Evolutionary conservation across 257 asterid genomes (phyloP).

Genomic region (Rhazya stricta): DNA sequence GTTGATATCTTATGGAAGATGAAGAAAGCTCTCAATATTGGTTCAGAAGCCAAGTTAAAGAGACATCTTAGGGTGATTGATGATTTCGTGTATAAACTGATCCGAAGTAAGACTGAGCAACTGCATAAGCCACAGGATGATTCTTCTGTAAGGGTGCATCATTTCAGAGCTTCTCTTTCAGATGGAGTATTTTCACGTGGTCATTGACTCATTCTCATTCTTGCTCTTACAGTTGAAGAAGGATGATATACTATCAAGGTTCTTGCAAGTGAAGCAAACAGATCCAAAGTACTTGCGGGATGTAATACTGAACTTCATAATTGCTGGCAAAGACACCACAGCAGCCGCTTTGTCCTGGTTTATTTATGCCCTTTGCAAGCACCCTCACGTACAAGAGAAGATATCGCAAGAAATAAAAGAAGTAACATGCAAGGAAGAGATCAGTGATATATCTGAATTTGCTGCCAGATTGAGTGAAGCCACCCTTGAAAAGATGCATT

Average conservation of each 20-base stretch:
- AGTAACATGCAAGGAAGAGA: slow-evolving; percentile 19
- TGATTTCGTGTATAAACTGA: slow-evolving; percentile 39
- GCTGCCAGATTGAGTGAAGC: slow-evolving; percentile 31
- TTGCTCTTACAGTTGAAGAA: slow-evolving; percentile 29
- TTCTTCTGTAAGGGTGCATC: slow-evolving; percentile 23
- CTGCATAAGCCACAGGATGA: slow-evolving; percentile 22
- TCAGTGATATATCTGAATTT: slow-evolving; percentile 26
- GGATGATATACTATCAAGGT: slow-evolving; percentile 52
- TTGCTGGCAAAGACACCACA: slow-evolving; percentile 61
- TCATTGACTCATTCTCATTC: background rate
- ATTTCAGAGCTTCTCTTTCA: background rate
- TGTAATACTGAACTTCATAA: slow-evolving; percentile 44
- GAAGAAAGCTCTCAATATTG: slow-evolving; percentile 42
- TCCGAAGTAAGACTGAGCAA: slow-evolving; percentile 40
- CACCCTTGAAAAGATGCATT: slow-evolving; percentile 47
- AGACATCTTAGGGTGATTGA: slow-evolving; percentile 34
- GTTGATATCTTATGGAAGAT: slow-evolving; percentile 53
- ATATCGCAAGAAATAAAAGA: slow-evolving; percentile 36
- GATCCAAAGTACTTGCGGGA: slow-evolving; percentile 43
- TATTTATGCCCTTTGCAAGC: slow-evolving; percentile 50
- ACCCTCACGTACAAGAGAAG: slow-evolving; percentile 47
- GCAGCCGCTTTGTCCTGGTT: slow-evolving; percentile 55
- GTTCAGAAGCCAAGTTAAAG: slow-evolving; percentile 45
- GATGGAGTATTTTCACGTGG: background rate
- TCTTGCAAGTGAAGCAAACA: slow-evolving; percentile 37